These are phyloP conservation scores for Trametes cingulata DNA, from an alignment of 768 basidiomycete species.

Conservation along the genomic window DNA sequence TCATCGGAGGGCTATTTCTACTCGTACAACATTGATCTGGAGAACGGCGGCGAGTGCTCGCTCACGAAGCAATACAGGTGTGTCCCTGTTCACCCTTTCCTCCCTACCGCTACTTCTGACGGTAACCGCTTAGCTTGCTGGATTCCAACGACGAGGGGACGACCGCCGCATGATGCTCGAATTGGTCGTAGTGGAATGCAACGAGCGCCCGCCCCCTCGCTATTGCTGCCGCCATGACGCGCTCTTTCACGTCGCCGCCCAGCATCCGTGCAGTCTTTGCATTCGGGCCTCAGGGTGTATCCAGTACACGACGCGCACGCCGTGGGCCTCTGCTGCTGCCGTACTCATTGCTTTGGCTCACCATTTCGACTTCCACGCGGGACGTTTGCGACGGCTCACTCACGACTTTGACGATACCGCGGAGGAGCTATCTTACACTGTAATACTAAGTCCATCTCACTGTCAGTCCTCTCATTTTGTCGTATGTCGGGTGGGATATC, in stretches of 20 bases:
- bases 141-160: constrained; percentile 28
- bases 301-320: neutral
- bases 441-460: constrained; percentile 9
- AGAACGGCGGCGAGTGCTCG: constrained; percentile 93
- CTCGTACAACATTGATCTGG: constrained; percentile 92
- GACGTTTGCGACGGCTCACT: neutral
- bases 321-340: too few species aligned
- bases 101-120: neutral
- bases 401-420: constrained; percentile 7
- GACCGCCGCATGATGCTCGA: too few species aligned
- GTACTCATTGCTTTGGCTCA: too few species aligned
- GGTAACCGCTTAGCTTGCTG: constrained; percentile 20
- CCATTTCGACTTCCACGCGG: too few species aligned
- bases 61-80: constrained; percentile 92
- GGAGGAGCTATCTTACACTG: constrained; percentile 13
- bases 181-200: too few species aligned
- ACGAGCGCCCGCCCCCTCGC: too few species aligned
- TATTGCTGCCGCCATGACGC: too few species aligned
- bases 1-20: constrained; percentile 96
- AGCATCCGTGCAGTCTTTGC: neutral
- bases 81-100: constrained; percentile 9
- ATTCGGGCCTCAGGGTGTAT: neutral
- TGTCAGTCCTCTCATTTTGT: neutral
- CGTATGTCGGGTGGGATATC: neutral
- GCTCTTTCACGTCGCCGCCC: too few species aligned